phyloP scores from a whole-genome alignment of 805 yeast genomes.

The Torulaspora maleeae region DNA sequence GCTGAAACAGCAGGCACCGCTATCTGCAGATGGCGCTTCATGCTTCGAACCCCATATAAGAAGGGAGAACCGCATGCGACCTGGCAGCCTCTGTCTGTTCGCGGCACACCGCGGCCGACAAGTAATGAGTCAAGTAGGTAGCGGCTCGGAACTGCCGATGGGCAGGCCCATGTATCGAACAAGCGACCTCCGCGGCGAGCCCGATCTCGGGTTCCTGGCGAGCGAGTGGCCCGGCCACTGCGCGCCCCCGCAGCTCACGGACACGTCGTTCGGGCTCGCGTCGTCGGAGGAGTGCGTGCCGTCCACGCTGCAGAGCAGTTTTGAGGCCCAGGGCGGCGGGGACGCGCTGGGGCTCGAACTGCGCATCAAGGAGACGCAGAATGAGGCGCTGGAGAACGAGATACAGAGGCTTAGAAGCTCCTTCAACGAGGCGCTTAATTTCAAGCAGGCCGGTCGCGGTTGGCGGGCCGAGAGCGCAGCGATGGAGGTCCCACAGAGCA shows the following conservation, averaged over 20 bases:
- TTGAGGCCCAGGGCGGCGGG: slow-evolving; percentile 2
- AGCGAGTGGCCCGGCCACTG: slow-evolving; percentile 2
- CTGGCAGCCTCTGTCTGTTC: too few species aligned
- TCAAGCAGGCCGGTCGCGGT: slow-evolving; percentile 32
- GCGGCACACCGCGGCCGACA: too few species aligned
- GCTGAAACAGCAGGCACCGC: too few species aligned
- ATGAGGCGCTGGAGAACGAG: slow-evolving; percentile 44
- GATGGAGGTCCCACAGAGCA: slow-evolving; percentile 40
- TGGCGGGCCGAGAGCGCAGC: slow-evolving; percentile 10
- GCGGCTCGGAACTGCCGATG: too few species aligned
- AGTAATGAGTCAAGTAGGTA: too few species aligned
- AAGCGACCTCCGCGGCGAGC: too few species aligned
- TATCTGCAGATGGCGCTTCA: too few species aligned
- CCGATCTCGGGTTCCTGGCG: too few species aligned
- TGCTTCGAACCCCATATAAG: too few species aligned
- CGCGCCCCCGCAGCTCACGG: neutral
- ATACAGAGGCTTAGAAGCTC: slow-evolving; percentile 36
- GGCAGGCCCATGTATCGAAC: too few species aligned
- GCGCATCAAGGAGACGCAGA: slow-evolving; percentile 50
- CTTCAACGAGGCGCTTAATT: slow-evolving; percentile 37
- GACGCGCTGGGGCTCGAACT: slow-evolving; percentile 48
- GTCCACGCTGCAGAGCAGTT: slow-evolving; percentile 7
- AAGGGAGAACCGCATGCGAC: too few species aligned
- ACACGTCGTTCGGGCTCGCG: slow-evolving; percentile 4
- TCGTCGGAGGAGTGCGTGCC: slow-evolving; percentile 6